Evolutionary conservation across 1,139 yeast genomes (phyloP), one percentile per base, ranked within the genome.

Genomic region (Candida sojae): DNA sequence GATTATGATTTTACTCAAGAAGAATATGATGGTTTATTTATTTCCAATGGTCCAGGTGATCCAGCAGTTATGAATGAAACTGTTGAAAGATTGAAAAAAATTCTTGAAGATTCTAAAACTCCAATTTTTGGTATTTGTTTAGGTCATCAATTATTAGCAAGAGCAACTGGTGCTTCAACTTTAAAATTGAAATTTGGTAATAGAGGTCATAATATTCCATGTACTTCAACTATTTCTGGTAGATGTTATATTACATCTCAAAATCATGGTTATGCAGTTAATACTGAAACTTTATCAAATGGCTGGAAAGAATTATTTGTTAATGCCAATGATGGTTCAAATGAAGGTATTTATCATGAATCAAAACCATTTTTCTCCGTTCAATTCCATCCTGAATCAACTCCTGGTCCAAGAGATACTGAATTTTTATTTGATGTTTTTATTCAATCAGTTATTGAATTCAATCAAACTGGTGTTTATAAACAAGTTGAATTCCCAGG

Each of bases 21-120:
- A 65, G 77, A 82, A 54, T 95, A 87, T 66, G 98, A 95, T 68
- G 99, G 99, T 75, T 78, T 95, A 62, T 95, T 95, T 71, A 79
- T 93, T 57, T 91, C 98, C 50, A 95, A 95, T 70, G 99, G 99
- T 76, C 99, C 99, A 39, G 99, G 99, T 81, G 98, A 95, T 73
- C 99, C 99, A 51, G 82, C 96, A 41, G 89, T 88, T 51, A 79
- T 95, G 84, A 67, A 82, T 49, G 75, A 73, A 25, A 82, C 88
- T 49, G 88, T 86, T 42, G 76, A 71, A 36, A 83, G 80, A 56
- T 73, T 93, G 61, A 61, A 77, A 45, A 68, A 64, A 44, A 88
- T 82, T 38, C 68, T 93, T 49, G 67, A 71, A 40, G 82, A 77
- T 45, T 83, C 81, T 43, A 85, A 83, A 67, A 82, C 90, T 40